Conservation (phyloP, 2,329 filamentous ascomycete genomes). For the Camillea tinctor region DNA sequence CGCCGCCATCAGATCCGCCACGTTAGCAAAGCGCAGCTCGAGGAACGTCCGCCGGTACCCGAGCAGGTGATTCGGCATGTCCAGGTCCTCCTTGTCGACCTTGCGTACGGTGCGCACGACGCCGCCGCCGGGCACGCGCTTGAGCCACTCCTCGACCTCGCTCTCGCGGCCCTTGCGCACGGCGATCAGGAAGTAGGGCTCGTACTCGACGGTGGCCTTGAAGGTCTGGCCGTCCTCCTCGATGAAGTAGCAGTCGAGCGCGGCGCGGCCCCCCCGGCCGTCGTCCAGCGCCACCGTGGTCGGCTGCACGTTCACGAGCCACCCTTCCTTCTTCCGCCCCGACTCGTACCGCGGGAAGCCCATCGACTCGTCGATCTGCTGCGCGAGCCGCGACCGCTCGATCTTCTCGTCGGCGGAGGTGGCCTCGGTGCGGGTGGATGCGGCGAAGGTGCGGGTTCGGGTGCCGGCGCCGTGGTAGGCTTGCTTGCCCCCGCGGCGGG, state of each 20-base stretch:
- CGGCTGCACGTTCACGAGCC: constrained; percentile 93
- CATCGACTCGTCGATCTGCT: constrained; percentile 91
- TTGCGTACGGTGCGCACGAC: constrained; percentile 74
- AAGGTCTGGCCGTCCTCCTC: constrained; percentile 86
- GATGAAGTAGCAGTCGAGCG: constrained; percentile 96
- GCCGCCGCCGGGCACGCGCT: constrained; percentile 74
- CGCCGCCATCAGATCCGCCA: constrained; percentile 80
- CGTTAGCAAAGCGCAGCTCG: constrained; percentile 83
- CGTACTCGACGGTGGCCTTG: constrained; percentile 94
- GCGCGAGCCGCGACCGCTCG: constrained; percentile 78
- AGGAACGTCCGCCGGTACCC: constrained; percentile 88
- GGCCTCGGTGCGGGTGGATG: constrained; percentile 73
- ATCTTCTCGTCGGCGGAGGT: constrained; percentile 92
- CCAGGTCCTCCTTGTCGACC: constrained; percentile 88
- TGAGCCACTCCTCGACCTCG: constrained; percentile 94
- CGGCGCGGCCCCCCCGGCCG: constrained; percentile 80
- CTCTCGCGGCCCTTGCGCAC: constrained; percentile 83
- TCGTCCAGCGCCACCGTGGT: constrained; percentile 74
- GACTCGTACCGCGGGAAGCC: constrained; percentile 91
- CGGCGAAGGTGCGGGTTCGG: constrained; percentile 73
- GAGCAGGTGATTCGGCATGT: constrained; percentile 92
- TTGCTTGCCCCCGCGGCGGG: constrained; percentile 63
- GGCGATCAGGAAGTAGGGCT: constrained; percentile 93
- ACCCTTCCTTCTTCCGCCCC: constrained; percentile 76
- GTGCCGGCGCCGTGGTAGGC: constrained; percentile 65